phyloP scores from a whole-genome alignment of 192 early-diverging fungal genomes.

The Umbelopsis vinacea region DNA sequence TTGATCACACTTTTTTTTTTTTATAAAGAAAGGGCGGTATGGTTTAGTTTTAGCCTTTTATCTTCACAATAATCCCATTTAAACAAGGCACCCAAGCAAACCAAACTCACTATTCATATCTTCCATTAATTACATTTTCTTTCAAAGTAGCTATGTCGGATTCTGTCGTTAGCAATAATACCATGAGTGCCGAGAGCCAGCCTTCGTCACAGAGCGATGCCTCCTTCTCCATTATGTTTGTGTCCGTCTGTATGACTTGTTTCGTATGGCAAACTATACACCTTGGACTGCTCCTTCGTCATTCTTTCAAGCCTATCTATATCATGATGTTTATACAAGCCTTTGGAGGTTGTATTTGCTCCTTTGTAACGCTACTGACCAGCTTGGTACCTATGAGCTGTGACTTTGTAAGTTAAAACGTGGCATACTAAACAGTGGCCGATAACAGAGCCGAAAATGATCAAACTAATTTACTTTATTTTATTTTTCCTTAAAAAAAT shows the following conservation, averaged over 20 bases:
- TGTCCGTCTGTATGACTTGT: conserved; percentile 32
- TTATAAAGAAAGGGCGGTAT: background rate
- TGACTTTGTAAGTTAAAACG: conserved; percentile 32
- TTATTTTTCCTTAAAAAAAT: too few relatives aligned
- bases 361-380: conserved; percentile 34
- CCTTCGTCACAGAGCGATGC: background rate
- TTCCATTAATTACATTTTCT: too few relatives aligned
- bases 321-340: conserved; percentile 31
- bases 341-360: conserved; percentile 25
- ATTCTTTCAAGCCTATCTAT: conserved; percentile 31
- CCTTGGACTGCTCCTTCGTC: conserved; percentile 20
- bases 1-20: too few relatives aligned
- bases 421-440: too few relatives aligned
- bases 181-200: background rate
- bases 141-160: background rate
- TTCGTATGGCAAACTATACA: conserved; percentile 36
- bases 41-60: background rate
- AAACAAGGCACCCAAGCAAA: too few relatives aligned
- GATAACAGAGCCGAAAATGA: too few relatives aligned
- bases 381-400: conserved; percentile 28
- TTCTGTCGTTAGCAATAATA: background rate
- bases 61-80: background rate
- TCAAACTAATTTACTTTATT: too few relatives aligned
- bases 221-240: conserved; percentile 38
- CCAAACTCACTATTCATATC: too few relatives aligned